Evolutionary conservation across 805 yeast species (phyloP).

Genomic region (Groenewaldozyma tartarivorans): DNA sequence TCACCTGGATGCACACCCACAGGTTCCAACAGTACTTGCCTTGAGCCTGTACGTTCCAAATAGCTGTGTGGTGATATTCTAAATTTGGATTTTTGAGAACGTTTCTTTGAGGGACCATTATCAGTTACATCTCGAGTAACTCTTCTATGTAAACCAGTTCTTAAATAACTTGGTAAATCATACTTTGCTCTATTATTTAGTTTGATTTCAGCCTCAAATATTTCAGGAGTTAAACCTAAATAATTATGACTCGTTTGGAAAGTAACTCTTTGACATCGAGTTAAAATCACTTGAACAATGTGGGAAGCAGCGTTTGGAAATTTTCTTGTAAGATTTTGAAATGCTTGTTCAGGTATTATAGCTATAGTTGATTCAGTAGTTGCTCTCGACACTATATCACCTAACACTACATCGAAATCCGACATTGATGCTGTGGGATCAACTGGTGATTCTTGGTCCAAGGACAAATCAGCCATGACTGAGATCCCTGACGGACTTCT

Average conservation of each 20-base stretch:
- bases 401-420: constrained; percentile 9
- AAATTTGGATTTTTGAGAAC: not conserved
- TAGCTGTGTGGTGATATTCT: constrained; percentile 1
- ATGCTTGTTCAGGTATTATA: constrained; percentile 80
- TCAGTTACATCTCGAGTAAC: constrained; percentile 8
- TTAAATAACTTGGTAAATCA: constrained; percentile 54
- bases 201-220: constrained; percentile 62
- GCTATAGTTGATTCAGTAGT: constrained; percentile 74
- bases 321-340: constrained; percentile 55
- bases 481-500: constrained; percentile 1
- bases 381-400: constrained; percentile 62
- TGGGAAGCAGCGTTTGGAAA: constrained; percentile 89
- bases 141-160: constrained; percentile 16
- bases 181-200: constrained; percentile 42
- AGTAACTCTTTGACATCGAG: constrained; percentile 82
- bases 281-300: constrained; percentile 84
- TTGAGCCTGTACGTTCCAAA: constrained; percentile 12
- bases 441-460: constrained; percentile 3
- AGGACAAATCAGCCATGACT: constrained; percentile 7
- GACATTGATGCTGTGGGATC: not conserved
- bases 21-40: constrained; percentile 20
- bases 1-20: constrained; percentile 70
- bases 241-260: constrained; percentile 84
- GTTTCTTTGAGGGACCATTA: constrained; percentile 5
- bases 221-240: constrained; percentile 73